A percentile compares a stretch with the other conserved stretches of the same genome.
Conservation (phyloP, 768 basidiomycete species). For the Phlebiopsis gigantea region DNA sequence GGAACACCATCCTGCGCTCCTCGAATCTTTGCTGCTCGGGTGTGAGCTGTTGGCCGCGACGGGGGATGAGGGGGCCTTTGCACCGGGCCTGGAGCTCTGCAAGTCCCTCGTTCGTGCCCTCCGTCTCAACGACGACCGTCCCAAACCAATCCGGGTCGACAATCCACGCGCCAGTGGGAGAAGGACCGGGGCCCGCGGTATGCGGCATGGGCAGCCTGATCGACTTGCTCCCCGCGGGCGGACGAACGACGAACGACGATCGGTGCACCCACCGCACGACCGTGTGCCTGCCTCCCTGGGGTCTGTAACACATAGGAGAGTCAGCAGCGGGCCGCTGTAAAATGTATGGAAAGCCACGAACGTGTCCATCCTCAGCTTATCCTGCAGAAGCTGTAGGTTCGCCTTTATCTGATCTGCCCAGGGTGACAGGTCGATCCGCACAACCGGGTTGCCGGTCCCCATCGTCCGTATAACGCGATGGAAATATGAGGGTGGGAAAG, state of each 20-base stretch:
- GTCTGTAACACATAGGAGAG: constrained; percentile 35
- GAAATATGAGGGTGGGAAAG: constrained; percentile 86
- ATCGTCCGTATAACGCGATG: constrained; percentile 70
- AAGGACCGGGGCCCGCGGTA: constrained; percentile 24
- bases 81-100: constrained; percentile 74
- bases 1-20: constrained; percentile 53
- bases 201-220: constrained; percentile 27
- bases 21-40: constrained; percentile 29
- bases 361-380: constrained; percentile 77
- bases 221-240: constrained; percentile 34
- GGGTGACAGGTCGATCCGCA: constrained; percentile 67
- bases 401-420: constrained; percentile 76
- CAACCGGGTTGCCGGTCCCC: constrained; percentile 41
- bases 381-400: constrained; percentile 73
- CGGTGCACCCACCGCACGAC: constrained; percentile 85
- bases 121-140: constrained; percentile 76
- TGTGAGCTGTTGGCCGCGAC: constrained; percentile 20
- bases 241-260: constrained; percentile 66
- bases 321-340: not conserved
- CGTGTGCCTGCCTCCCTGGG: constrained; percentile 72
- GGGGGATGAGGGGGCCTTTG: constrained; percentile 61
- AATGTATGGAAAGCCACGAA: constrained; percentile 33
- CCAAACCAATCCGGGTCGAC: constrained; percentile 84
- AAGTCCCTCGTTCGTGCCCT: constrained; percentile 82
- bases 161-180: constrained; percentile 50